phyloP scores from a whole-genome alignment of 306 rosid genomes.

The Lathyrus aphaca region DNA sequence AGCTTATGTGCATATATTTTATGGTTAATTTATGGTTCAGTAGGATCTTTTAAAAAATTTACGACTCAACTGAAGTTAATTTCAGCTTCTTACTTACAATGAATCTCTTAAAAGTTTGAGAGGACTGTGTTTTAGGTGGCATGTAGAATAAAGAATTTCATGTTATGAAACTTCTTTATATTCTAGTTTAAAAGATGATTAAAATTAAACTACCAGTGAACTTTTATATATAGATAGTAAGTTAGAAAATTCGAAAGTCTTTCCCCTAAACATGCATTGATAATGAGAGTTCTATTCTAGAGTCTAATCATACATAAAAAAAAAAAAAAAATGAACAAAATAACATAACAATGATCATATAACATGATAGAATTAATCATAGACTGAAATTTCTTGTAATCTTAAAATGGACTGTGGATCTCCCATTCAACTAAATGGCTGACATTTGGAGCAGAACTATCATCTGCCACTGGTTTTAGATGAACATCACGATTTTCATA shows the following conservation, averaged over 20 bases:
- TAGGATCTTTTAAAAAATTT: too few species aligned
- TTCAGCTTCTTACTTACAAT: too few species aligned
- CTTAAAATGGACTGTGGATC: constrained; percentile 33
- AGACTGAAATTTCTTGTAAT: not conserved
- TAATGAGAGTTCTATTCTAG: not conserved
- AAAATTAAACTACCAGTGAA: not conserved
- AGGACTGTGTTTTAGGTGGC: too few species aligned
- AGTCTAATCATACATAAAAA: constrained; percentile 4
- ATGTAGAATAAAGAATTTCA: not conserved
- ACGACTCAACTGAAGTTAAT: too few species aligned
- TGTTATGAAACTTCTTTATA: not conserved
- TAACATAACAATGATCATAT: not conserved
- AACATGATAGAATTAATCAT: not conserved
- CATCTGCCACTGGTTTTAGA: constrained; percentile 8
- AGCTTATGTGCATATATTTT: too few species aligned
- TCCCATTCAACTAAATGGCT: constrained; percentile 27
- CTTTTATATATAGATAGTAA: not conserved
- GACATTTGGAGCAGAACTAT: constrained; percentile 30
- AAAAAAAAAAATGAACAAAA: not conserved
- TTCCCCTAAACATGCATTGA: not conserved
- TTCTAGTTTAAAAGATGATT: not conserved
- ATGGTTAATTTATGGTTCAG: too few species aligned
- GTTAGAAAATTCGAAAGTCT: constrained; percentile 4
- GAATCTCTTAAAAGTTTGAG: too few species aligned
- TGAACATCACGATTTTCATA: constrained; percentile 47